A percentile compares a stretch with the other conserved stretches of the same genome.
phyloP scores from a whole-genome alignment of 2,329 filamentous ascomycete species.

The Pyrenochaeta sp. region DNA sequence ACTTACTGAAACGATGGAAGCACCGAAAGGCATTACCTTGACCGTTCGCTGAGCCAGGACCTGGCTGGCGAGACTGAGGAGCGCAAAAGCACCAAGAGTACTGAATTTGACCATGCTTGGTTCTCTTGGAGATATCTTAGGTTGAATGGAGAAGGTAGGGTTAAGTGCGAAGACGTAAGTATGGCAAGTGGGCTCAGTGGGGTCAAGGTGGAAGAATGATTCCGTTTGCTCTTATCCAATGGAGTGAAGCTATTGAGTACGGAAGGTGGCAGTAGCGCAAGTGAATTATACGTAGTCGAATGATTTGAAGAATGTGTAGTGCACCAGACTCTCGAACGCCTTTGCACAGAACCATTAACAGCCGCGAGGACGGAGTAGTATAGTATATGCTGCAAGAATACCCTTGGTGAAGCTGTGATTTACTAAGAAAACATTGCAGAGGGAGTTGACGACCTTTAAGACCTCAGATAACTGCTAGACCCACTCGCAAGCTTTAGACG shows the following conservation, averaged over 20 bases:
- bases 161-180: not conserved
- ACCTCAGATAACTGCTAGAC: not conserved
- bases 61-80: conserved; percentile 28
- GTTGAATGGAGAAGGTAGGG: not conserved
- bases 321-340: no score
- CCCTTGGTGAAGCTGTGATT: not conserved
- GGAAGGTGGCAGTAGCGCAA: not conserved
- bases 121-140: not conserved
- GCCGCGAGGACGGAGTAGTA: not conserved
- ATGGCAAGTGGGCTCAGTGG: not conserved
- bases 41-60: conserved; percentile 33
- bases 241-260: not conserved
- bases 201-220: not conserved
- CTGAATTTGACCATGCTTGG: conserved; percentile 33
- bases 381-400: not conserved
- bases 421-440: not conserved
- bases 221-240: not conserved
- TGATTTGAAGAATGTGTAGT: not conserved
- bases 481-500: not conserved
- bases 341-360: not conserved
- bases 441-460: not conserved
- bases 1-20: conserved; percentile 45
- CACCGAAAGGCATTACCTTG: conserved; percentile 49
- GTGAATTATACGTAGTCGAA: not conserved
- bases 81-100: conserved; percentile 27